Evolutionary conservation across 2,329 filamentous ascomycete genomes (phyloP), one percentile per base, ranked within the genome.

Genomic region (Keithomyces neogunnii): DNA sequence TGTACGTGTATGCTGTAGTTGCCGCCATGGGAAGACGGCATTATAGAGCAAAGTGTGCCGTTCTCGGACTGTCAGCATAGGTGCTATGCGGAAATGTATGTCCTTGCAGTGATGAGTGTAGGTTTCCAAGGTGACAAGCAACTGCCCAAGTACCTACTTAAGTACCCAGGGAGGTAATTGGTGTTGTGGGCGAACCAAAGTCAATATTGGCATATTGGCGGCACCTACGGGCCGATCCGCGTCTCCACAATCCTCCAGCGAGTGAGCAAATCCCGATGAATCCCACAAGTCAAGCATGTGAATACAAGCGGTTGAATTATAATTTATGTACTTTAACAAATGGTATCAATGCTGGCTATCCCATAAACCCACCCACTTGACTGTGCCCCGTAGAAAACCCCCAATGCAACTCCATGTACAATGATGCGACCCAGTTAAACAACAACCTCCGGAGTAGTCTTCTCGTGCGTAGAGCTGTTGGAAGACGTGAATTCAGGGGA

Each of bases 391-490:
- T 35, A 19, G 19, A 38, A n/a, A 38, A 8, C 19, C 6, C 39
- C 39, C 39, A 10, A 42, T 19, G 5, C 5, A 4, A 8, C 0
- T 28, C 19, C 19, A 19, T 19, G 19, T 19, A 42, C 13, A 28
- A 42, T 50, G 6, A 9, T 32, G 45, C 36, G 11, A 10, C 4
- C 19, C 8, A 31, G 4, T 54, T 30, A 54, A 32, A 48, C 49
- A 32, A 48, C 49, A 31, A 44, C 42, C 30, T 26, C 47, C 7
- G 31, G 48, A 6, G 19, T 31, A 8, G 45, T 45, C 62, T 68
- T 69, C 56, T 69, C 66, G 4, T 60, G 56, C 35, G 61, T 61
- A 36, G 58, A 61, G 40, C 44, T 60, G 55, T n/a, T 60, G 43
- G 55, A 63, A 53, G 54, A 53, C 3, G 26, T 39, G 49, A 54